A percentile compares a stretch with the other conserved stretches of the same genome.
Conservation (phyloP, 495 filamentous ascomycete species). For the Arthonia radiata region DNA sequence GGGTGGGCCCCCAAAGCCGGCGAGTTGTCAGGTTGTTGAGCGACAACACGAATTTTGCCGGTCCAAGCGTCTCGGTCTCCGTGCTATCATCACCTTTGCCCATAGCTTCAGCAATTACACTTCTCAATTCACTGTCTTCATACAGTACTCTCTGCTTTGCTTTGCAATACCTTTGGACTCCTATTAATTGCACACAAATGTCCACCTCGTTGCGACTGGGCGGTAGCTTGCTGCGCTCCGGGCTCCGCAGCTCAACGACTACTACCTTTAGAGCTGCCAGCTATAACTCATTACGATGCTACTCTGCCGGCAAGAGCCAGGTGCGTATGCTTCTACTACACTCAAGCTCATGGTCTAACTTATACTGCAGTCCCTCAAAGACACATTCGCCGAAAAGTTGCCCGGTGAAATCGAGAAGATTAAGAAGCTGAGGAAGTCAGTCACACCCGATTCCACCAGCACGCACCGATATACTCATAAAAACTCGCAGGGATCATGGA, state of each 20-base stretch:
- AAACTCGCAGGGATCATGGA: constrained; percentile 49
- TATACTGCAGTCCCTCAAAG: constrained; percentile 63
- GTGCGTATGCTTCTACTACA: constrained; percentile 20
- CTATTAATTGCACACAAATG: constrained; percentile 47
- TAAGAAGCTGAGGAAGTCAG: constrained; percentile 89
- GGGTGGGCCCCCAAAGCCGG: too few relatives aligned
- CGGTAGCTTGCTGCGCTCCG: constrained; percentile 49
- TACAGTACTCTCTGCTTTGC: not conserved
- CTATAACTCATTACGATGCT: constrained; percentile 65
- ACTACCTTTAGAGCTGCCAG: constrained; percentile 36
- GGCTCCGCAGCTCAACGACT: constrained; percentile 29
- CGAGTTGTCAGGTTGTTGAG: too few relatives aligned
- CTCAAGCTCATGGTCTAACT: constrained; percentile 9
- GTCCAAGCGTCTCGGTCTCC: too few relatives aligned
- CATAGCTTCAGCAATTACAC: too few relatives aligned
- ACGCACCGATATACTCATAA: constrained; percentile 5
- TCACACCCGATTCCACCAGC: constrained; percentile 2
- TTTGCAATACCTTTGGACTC: too few relatives aligned
- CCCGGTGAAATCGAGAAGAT: constrained; percentile 96
- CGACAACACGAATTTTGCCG: too few relatives aligned
- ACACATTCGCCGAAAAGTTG: constrained; percentile 87
- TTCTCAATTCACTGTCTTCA: constrained; percentile 1
- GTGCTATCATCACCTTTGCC: too few relatives aligned
- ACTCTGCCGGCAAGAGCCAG: constrained; percentile 69
- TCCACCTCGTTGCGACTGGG: constrained; percentile 55